Conservation (phyloP, 148 eudicot genomes). For the Camellia lanceoleosa region DNA sequence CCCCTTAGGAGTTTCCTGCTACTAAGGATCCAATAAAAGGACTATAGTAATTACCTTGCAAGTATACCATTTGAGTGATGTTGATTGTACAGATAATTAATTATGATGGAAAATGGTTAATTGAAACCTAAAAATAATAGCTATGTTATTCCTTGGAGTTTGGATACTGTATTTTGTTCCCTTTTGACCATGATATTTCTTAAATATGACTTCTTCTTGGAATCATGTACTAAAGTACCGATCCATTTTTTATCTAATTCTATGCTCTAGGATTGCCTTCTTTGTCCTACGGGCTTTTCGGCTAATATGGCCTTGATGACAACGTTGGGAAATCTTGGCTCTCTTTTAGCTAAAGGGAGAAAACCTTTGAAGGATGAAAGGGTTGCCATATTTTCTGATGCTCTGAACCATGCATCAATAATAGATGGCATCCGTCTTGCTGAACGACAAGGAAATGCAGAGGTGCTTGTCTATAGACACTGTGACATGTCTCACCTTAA, state of each 20-base stretch:
- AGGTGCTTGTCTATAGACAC: conserved; percentile 78
- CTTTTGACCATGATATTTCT: not conserved
- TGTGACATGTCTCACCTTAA: conserved; percentile 90
- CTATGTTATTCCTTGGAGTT: not conserved
- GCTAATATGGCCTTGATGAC: conserved; percentile 98
- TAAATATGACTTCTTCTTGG: not conserved
- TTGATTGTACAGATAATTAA: not conserved
- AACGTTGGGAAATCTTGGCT: conserved; percentile 74
- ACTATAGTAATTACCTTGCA: not conserved
- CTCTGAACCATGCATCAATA: conserved; percentile 94
- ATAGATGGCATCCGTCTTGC: conserved; percentile 97
- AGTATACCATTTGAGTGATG: not conserved
- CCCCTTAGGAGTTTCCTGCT: too few relatives aligned
- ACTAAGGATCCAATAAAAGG: not conserved
- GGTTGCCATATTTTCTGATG: conserved; percentile 92
- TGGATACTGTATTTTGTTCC: not conserved
- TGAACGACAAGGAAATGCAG: conserved; percentile 60
- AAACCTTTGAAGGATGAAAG: conserved; percentile 52
- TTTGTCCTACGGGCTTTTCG: conserved; percentile 98
- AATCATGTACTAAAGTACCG: conserved; percentile 17
- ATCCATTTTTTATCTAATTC: conserved; percentile 19
- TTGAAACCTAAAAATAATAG: not conserved
- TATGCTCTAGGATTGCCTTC: conserved; percentile 90
- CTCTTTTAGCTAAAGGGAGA: conserved; percentile 47
- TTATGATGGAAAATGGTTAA: too few relatives aligned